Base-by-base conservation (phyloP, 495 filamentous ascomycete species). In the Podospora comata region DNA sequence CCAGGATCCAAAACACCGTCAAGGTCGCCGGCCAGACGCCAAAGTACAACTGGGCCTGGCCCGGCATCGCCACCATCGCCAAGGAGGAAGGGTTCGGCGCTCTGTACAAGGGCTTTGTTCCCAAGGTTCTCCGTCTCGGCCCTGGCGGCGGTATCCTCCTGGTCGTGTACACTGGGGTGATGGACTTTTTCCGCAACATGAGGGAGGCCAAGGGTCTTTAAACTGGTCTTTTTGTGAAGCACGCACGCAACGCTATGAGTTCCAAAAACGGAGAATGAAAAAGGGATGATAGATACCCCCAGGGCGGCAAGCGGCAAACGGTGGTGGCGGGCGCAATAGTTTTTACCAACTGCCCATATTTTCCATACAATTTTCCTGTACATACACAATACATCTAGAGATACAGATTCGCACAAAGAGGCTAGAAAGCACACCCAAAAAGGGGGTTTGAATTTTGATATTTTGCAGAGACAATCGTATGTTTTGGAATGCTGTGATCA, bases 31-130 rank as follows among this genome's bases (percentile, higher is more conserved):
- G 95, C 19, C 81, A 86, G 62, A 79, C 86, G 20, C 91, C 90
- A 70, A 99, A 98, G 85, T 99, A 99, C 81, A 97, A 97, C 84
- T 99, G 95, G 95, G 96, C 95, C 18, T 96, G 89, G 85, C 91
- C 92, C 44, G 88, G 91, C 56, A 81, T 97, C 19, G 90, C 84
- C 19, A 92, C 90, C 19, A 92, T 99, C 59, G 88, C 92, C 80
- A 92, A 86, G 81, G 95, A 99, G 82, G 95, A 99, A 76, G 95
- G 95, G 13, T 95, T 97, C 74, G 81, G 78, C 18, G 95, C 95
- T 15, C 83, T 99, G 60, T 99, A 99, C 83, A 99, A 99, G 85
- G 95, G 95, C 5, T 99, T 99, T 84, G 67, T 96, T 54, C 95
- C 95, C 57, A 99, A 99, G 86, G 94, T 99, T 23, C 74, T 80